phyloP scores from a whole-genome alignment of 2,329 filamentous ascomycete genomes.

The Colletotrichum melonis region DNA sequence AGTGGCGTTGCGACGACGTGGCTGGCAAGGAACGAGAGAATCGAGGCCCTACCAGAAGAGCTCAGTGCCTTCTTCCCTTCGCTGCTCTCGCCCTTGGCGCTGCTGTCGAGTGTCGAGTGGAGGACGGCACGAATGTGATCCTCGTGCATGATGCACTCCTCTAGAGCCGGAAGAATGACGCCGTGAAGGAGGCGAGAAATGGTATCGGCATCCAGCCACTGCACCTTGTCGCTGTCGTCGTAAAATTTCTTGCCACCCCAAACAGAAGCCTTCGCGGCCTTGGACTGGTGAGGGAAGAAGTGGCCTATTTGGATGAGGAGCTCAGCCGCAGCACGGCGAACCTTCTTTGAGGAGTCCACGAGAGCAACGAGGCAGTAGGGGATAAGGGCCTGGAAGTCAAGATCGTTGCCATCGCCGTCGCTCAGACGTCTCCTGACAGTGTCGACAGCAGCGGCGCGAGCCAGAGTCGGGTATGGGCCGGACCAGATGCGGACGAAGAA shows the following conservation, averaged over 20 bases:
- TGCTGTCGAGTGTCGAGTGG: constrained; percentile 68
- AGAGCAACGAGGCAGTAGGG: constrained; percentile 84
- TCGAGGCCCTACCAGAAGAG: constrained; percentile 70
- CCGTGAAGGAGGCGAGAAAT: constrained; percentile 71
- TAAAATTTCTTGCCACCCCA: constrained; percentile 78
- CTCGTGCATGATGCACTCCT: constrained; percentile 87
- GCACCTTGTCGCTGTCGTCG: constrained; percentile 62
- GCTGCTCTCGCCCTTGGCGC: constrained; percentile 51
- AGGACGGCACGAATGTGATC: constrained; percentile 76
- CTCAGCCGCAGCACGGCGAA: constrained; percentile 80
- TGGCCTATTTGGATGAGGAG: constrained; percentile 69
- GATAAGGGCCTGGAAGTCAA: constrained; percentile 83
- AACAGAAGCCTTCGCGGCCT: constrained; percentile 54
- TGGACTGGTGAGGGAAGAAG: constrained; percentile 54
- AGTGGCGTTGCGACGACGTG: constrained; percentile 79
- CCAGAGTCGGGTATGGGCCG: constrained; percentile 75
- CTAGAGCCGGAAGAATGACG: constrained; percentile 78
- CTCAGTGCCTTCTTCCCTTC: constrained; percentile 64
- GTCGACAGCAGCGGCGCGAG: constrained; percentile 76
- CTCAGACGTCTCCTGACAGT: constrained; percentile 70
- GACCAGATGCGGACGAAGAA: constrained; percentile 84
- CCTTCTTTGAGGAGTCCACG: constrained; percentile 78
- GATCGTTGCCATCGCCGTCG: constrained; percentile 55
- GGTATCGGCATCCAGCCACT: constrained; percentile 69
- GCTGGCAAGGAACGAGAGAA: constrained; percentile 79